Evolutionary conservation across 805 yeast species (phyloP), one percentile per base, ranked within the genome.

Genomic region (Wickerhamiella galacta): DNA sequence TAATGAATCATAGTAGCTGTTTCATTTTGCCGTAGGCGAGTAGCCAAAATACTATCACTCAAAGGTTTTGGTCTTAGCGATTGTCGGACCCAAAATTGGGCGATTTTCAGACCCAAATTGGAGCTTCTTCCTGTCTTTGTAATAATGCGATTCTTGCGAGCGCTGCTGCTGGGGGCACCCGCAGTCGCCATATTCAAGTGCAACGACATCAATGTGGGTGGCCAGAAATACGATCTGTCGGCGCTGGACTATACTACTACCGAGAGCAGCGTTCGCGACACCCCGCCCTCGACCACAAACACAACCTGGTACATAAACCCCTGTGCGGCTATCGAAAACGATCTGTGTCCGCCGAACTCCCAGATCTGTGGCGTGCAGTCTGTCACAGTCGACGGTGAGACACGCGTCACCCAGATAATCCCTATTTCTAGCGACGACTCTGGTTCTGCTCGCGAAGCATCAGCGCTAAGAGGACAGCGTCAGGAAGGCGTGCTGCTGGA

Each of bases 231-330:
- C 47, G 60, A 69, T 33, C 57, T 75, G 35, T 56, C 57, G 14
- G 39, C 56, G 12, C 56, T 75, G 31, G 61, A 62, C 31, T 77
- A 76, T 3, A 48, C 67, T 4, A 68, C 69, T 42, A 33, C 54
- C 1, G 54, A 60, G n/a, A 47, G 61, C 4, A 24, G 45, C 4
- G 43, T 60, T 12, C 56, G 53, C 20, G 66, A 64, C 28, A 80
- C 95, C 8, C 96, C 96, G 12, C 96, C 98, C 2, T 68, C 87
- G 9, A 56, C 53, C 20, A 69, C 78, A 2, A 64, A 58, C 31
- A 53, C 63, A 21, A 62, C 68, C 3, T 80, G 94, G 85, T 70
- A 64, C 46, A 41, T 85, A 23, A 76, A 81, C 32, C 60, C 82
- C 6, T 81, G 93, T 56, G 72, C 69, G 29, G 57, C 67, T 1